Base-by-base conservation (phyloP, 1,139 yeast species). In the Saccharomyces uvarum region DNA sequence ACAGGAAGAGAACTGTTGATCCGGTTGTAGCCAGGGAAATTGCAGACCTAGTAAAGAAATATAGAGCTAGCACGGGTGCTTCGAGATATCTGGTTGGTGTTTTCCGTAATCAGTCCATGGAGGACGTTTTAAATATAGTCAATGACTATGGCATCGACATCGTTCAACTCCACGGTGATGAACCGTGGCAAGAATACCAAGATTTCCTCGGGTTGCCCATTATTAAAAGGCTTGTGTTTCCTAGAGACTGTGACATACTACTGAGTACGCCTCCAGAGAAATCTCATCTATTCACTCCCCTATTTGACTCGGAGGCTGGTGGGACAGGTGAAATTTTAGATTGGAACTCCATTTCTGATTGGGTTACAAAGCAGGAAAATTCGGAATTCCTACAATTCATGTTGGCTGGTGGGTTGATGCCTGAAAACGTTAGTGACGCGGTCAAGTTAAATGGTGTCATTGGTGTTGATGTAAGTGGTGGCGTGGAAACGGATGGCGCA, bases 401-500 rank as follows among this genome's bases (percentile, higher is more conserved):
- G 0, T 74, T 93, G 46, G 99, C 99, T 0, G 99, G 99, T 4
- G 99, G 99, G 0, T 75, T 93, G 56, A 84, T 77, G 0, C 88
- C 95, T 0, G 82, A 77, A 0, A 93, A 91, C 63, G 88, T 93
- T 11, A 56, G 56, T 0, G 69, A 70, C 1, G 95, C 95, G 13
- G 61, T 69, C 49, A 48, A 54, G 50, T 75, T 73, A 50, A 68
- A 63, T 56, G 84, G 86, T 2, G 81, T 88, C n/a, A 67, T 83
- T 47, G 98, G 97, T 1, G 93, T 86, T 32, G 99, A 93, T 70
- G 98, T 93, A 7, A 86, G 97, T 66, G 93, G 97, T 13, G 99
- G 99, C 1, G 96, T 91, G 1, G 99, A 89, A 62, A 81, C 88
- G 1, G 72, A 78, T 21, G 96, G 96, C 3, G 70, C 64, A 2